Percentiles rank a stretch among this genome's conserved stretches.
Conservation (phyloP, 176 grass and related monocot genomes). For the Carex scoparia region DNA sequence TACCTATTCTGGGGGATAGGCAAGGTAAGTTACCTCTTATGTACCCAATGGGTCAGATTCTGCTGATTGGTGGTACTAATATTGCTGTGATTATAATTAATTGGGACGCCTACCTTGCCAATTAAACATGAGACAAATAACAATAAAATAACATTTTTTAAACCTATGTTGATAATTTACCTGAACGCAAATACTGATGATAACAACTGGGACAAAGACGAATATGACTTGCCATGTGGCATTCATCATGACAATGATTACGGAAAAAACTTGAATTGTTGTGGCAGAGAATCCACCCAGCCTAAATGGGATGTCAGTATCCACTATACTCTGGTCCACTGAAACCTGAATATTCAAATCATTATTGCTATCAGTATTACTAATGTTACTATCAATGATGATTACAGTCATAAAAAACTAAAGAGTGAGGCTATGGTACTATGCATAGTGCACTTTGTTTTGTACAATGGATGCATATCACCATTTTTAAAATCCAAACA, state of each 20-base stretch:
- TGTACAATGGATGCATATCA: too few relatives aligned
- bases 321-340: constrained; percentile 96
- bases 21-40: neutral
- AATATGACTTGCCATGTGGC: constrained; percentile 97
- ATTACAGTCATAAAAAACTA: neutral
- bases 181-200: constrained; percentile 95
- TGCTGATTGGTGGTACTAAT: neutral
- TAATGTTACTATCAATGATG: constrained; percentile 11
- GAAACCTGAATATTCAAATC: constrained; percentile 69
- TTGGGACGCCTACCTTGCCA: neutral
- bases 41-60: neutral
- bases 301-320: constrained; percentile 94
- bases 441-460: too few relatives aligned
- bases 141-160: neutral
- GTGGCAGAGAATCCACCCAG: constrained; percentile 95
- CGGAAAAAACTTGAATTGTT: constrained; percentile 90
- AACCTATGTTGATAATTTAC: constrained; percentile 41
- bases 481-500: too few relatives aligned
- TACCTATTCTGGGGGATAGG: neutral
- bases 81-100: neutral
- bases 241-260: constrained; percentile 93
- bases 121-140: neutral
- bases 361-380: neutral
- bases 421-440: too few relatives aligned
- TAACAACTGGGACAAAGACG: constrained; percentile 81